Base-by-base conservation (phyloP, 2,329 filamentous ascomycete species). In the Pseudopyrenochaeta lycopersici region DNA sequence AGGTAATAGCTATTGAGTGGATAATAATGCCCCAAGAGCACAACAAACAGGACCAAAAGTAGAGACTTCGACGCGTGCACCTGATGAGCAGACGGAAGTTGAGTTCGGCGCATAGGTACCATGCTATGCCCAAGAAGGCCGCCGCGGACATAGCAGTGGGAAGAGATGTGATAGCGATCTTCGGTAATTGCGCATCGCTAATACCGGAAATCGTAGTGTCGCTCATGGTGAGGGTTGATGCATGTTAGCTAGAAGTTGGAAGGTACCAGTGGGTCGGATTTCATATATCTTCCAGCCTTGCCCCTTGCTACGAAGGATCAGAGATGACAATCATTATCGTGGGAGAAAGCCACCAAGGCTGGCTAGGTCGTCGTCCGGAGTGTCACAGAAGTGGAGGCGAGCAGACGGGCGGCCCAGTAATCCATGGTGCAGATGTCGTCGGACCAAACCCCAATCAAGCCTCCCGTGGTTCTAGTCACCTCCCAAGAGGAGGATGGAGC, bases 1-100 rank as follows among this genome's bases (percentile, higher is more conserved):
- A 70, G 2, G 79, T 58, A 32, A 81, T 80, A 7, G 73, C 71
- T 1, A 76, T 44, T 1, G 73, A 69, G 3, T 80, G 67, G 12
- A 76, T 62, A 17, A 81, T 58, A 54, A 82, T 68, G 6, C 58
- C 64, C 66, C 58, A 67, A 11, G 61, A 64, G 33, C 60, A 67
- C 1, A 63, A 20, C 0, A 63, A 36, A 31, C 57, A 64, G n/a
- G 74, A 76, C 78, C 78, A 81, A 62, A 81, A 82, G 63, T 82
- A 82, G 3, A 79, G 70, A 2, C 80, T 79, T 31, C 75, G 77
- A 10, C 73, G 70, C 15, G 77, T 58, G 51, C 76, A 73, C n/a
- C 56, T 48, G 5, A 58, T 23, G 1, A 64, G 33, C 32, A 81
- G 75, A 47, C 80, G 66, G 18, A 80, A 64, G 27, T 79, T 73